These are phyloP conservation scores for Colletotrichum horii DNA, from an alignment of 2,329 filamentous ascomycete genomes.

Conservation along the genomic window DNA sequence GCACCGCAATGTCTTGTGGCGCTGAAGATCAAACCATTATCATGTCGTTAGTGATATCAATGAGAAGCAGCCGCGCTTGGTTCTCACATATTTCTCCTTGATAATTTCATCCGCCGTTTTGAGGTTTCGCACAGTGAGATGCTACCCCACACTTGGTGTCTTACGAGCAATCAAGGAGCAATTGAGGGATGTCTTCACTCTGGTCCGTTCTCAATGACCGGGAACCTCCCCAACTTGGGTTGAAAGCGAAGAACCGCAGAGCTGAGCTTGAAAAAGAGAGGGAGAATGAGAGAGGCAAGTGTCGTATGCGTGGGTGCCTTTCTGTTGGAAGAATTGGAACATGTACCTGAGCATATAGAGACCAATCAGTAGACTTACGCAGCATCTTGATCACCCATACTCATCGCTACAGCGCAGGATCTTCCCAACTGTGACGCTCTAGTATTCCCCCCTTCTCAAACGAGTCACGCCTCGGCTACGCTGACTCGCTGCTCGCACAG, in stretches of 20 bases:
- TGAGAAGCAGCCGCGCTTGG: not conserved
- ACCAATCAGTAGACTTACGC: not conserved
- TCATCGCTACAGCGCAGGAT: not conserved
- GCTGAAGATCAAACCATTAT: not conserved
- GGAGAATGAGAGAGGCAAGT: not conserved
- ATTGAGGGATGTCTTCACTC: not conserved
- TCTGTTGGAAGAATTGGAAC: not conserved
- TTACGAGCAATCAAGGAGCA: not conserved
- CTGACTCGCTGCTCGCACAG: too few relatives aligned
- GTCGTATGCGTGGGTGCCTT: not conserved
- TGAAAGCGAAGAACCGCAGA: not conserved
- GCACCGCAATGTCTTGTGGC: too few relatives aligned
- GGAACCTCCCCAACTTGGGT: not conserved
- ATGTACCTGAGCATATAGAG: not conserved
- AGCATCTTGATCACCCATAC: not conserved
- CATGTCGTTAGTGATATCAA: not conserved
- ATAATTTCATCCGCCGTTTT: not conserved
- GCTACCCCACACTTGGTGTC: not conserved
- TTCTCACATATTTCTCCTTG: not conserved
- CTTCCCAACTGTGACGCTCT: not conserved
- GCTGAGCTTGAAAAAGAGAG: not conserved
- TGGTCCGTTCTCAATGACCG: not conserved
- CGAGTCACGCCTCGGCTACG: too few relatives aligned
- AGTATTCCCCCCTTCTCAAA: too few relatives aligned
- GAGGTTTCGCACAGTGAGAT: not conserved